These are phyloP conservation scores for Rhipidocladum racemiflorum DNA, from an alignment of 176 grass and related monocot genomes.

Conservation along the genomic window DNA sequence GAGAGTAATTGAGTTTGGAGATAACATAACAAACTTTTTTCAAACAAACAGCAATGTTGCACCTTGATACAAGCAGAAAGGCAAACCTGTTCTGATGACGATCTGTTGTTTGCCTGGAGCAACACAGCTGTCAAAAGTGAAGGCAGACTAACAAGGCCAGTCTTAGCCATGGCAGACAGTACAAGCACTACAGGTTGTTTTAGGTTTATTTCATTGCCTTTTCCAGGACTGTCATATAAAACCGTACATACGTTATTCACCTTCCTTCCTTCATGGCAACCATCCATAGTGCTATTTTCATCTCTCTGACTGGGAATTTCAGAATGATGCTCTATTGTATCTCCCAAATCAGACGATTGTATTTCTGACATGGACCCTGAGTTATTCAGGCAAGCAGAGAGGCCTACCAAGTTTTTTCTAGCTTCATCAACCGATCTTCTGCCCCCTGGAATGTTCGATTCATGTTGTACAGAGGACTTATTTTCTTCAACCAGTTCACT, in stretches of 20 bases:
- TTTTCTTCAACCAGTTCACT: constrained; percentile 42
- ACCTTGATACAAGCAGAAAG: constrained; percentile 16
- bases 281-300: constrained; percentile 42
- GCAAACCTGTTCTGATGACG: constrained; percentile 84
- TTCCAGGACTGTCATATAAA: constrained; percentile 31
- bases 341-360: constrained; percentile 21
- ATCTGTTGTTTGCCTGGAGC: constrained; percentile 95
- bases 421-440: constrained; percentile 36
- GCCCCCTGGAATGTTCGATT: constrained; percentile 2
- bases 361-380: constrained; percentile 27
- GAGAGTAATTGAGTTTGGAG: constrained; percentile 7
- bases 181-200: constrained; percentile 76
- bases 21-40: constrained; percentile 11
- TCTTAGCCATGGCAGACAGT: constrained; percentile 93
- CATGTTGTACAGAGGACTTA: constrained; percentile 27
- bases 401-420: constrained; percentile 30
- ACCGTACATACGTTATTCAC: constrained; percentile 29
- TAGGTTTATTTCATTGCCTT: constrained; percentile 54
- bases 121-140: constrained; percentile 96
- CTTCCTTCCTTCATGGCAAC: constrained; percentile 49
- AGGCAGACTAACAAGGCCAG: constrained; percentile 85
- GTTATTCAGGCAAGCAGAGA: constrained; percentile 29
- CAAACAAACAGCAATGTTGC: neutral
- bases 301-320: constrained; percentile 43
- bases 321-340: constrained; percentile 23